Conservation (phyloP, 495 filamentous ascomycete species). For the Evansstolkia leycettana region DNA sequence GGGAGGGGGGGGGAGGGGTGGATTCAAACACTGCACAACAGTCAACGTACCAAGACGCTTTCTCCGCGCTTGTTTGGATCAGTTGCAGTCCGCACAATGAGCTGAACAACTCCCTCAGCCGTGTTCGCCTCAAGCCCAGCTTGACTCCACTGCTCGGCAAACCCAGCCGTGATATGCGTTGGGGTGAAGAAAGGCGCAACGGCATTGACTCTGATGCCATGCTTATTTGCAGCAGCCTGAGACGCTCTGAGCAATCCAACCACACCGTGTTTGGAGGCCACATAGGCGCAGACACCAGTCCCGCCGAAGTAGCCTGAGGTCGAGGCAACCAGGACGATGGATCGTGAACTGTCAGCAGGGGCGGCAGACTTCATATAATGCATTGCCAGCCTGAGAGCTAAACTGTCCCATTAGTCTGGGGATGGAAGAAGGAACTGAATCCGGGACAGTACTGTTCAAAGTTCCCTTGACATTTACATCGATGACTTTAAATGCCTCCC, state of each 20-base stretch:
- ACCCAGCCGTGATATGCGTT: conserved; percentile 13
- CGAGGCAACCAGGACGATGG: conserved; percentile 14
- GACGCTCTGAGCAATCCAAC: conserved; percentile 17
- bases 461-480: conserved; percentile 25
- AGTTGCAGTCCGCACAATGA: conserved; percentile 10
- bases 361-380: conserved; percentile 8
- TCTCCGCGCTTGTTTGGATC: conserved; percentile 2
- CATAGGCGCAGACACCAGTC: conserved; percentile 15
- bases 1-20: too few relatives aligned
- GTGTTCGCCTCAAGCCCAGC: conserved; percentile 14
- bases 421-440: background rate
- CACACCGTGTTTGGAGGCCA: conserved; percentile 22
- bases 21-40: too few relatives aligned
- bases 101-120: conserved; percentile 11
- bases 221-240: conserved; percentile 6
- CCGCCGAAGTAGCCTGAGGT: conserved; percentile 23
- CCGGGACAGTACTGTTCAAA: conserved; percentile 14
- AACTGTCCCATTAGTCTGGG: background rate
- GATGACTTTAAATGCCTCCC: conserved; percentile 14
- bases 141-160: conserved; percentile 10
- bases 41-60: too few relatives aligned
- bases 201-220: conserved; percentile 14
- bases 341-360: conserved; percentile 1
- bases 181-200: conserved; percentile 21
- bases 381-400: conserved; percentile 10